Evolutionary conservation across 2,329 filamentous ascomycete genomes (phyloP).

Genomic region (Talaromyces verruculosus): DNA sequence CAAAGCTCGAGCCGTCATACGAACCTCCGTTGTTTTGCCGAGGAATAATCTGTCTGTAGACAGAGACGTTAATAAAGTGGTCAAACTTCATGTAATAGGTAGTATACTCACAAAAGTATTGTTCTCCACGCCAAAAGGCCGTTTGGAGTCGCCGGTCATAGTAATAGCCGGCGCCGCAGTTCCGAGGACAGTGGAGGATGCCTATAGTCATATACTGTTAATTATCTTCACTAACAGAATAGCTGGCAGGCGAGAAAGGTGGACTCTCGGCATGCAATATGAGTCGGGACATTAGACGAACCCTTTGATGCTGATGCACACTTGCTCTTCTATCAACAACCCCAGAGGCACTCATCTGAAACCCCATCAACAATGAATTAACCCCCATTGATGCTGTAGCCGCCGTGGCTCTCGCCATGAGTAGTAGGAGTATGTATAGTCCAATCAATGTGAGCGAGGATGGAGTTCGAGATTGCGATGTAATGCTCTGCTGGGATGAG

Average conservation of each 20-base stretch:
- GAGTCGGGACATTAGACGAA: neutral
- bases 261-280: neutral
- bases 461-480: neutral
- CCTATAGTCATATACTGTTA: neutral
- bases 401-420: neutral
- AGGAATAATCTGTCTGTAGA: conserved; percentile 24
- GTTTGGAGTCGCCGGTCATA: conserved; percentile 24
- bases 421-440: neutral
- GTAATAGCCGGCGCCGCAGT: conserved; percentile 23
- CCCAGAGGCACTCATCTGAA: conserved; percentile 1
- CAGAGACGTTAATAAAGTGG: neutral
- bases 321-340: conserved; percentile 1
- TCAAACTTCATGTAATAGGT: neutral
- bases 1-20: neutral
- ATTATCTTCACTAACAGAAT: neutral
- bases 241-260: neutral
- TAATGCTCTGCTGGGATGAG: conserved; percentile 4
- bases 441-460: conserved; percentile 9
- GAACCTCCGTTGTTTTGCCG: conserved; percentile 27
- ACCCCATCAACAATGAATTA: neutral
- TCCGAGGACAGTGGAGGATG: conserved; percentile 1
- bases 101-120: conserved; percentile 27
- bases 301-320: neutral
- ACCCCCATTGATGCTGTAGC: conserved; percentile 2
- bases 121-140: conserved; percentile 29